Evolutionary conservation across 129 eudicot genomes (phyloP).

Genomic region (Flaveria ramosissima): DNA sequence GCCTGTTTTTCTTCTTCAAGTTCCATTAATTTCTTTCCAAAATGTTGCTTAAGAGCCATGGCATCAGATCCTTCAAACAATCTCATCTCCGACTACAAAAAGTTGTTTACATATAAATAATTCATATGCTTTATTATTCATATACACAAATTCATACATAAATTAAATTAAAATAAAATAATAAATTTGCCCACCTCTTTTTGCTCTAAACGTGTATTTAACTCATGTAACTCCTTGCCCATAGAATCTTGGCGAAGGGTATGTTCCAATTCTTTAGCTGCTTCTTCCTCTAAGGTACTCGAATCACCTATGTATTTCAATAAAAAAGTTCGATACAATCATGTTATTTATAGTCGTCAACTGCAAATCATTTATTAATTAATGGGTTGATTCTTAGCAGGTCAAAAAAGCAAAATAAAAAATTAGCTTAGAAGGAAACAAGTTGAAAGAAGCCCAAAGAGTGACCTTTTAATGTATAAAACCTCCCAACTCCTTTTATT

Average conservation of each 20-base stretch:
- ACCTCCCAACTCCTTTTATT: neutral
- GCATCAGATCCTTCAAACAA: constrained; percentile 81
- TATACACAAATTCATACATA: neutral
- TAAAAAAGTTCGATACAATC: constrained; percentile 6
- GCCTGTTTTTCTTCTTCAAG: constrained; percentile 95
- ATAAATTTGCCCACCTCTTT: constrained; percentile 60
- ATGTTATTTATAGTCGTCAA: neutral
- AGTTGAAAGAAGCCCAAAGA: neutral
- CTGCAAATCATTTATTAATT: no score
- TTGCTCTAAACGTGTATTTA: constrained; percentile 80
- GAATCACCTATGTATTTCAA: constrained; percentile 69
- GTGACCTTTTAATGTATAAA: neutral
- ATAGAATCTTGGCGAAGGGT: constrained; percentile 81
- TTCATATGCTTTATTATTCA: neutral
- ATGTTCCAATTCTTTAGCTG: constrained; percentile 95
- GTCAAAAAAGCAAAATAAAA: no score
- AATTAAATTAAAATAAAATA: neutral
- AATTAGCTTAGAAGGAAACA: no score
- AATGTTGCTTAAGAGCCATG: constrained; percentile 92
- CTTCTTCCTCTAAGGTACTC: constrained; percentile 86
- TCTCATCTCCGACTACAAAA: constrained; percentile 90
- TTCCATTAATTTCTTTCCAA: constrained; percentile 89
- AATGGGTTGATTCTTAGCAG: no score
- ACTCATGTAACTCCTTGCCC: constrained; percentile 90
- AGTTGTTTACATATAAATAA: constrained; percentile 8